Evolutionary conservation across 2,329 filamentous ascomycete genomes (phyloP).

Genomic region (Orbilia quercus): DNA sequence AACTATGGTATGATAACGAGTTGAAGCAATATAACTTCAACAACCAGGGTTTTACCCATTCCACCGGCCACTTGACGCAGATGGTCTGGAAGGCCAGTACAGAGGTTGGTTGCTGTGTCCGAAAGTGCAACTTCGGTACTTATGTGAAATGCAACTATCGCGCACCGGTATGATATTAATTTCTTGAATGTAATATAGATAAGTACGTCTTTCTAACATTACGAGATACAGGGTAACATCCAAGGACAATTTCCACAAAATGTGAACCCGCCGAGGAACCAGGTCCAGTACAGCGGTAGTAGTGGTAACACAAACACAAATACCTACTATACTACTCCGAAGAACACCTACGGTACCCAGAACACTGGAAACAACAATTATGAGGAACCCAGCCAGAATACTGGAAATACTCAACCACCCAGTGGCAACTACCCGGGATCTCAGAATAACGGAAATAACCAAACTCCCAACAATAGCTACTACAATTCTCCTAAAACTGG

Average conservation of each 20-base stretch:
- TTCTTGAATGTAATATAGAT: background rate
- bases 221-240: conserved; percentile 30
- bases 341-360: conserved; percentile 14
- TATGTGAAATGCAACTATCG: conserved; percentile 45
- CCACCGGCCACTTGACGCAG: conserved; percentile 42
- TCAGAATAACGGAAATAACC: background rate
- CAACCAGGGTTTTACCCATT: conserved; percentile 17
- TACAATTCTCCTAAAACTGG: background rate
- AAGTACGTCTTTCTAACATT: background rate
- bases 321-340: conserved; percentile 5
- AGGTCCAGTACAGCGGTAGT: background rate
- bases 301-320: conserved; percentile 10
- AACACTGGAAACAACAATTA: conserved; percentile 2
- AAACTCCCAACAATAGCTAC: background rate
- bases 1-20: conserved; percentile 34
- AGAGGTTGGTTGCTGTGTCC: conserved; percentile 30
- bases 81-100: conserved; percentile 44
- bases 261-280: conserved; percentile 1
- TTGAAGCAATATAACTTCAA: conserved; percentile 30
- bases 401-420: background rate
- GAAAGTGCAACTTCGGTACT: conserved; percentile 22
- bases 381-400: background rate
- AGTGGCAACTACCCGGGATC: background rate
- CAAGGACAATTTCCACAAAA: conserved; percentile 21
- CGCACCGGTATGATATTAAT: conserved; percentile 20